Conservation (phyloP, 441 rosid genomes). For the Cnidoscolus chayamansa region DNA sequence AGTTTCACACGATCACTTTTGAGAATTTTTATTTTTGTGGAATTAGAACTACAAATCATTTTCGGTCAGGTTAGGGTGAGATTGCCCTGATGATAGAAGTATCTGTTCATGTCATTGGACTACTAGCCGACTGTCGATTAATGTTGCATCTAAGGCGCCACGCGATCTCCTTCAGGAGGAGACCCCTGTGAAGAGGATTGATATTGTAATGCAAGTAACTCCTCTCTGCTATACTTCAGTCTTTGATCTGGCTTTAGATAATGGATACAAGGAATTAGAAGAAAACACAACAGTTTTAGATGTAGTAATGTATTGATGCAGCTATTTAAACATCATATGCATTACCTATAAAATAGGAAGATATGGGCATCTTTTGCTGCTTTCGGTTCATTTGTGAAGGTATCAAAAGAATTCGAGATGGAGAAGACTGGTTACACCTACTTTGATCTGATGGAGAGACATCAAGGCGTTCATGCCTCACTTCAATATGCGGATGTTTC, state of each 20-base stretch:
- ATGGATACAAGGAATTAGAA: slow-evolving; percentile 5
- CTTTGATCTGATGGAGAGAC: slow-evolving; percentile 30
- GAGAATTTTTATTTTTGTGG: no score
- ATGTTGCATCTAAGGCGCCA: background rate
- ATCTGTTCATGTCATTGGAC: background rate
- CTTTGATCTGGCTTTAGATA: slow-evolving; percentile 66
- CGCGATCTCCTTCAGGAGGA: slow-evolving; percentile 22
- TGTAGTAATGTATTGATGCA: background rate
- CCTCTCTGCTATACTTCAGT: slow-evolving; percentile 67
- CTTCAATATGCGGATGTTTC: slow-evolving; percentile 50
- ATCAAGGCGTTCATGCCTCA: slow-evolving; percentile 48
- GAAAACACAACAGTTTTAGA: background rate
- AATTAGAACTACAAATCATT: background rate
- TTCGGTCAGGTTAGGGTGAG: background rate
- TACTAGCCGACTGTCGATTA: background rate
- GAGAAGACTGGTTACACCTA: slow-evolving; percentile 28
- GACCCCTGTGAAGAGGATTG: slow-evolving; percentile 36
- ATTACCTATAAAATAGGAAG: slow-evolving; percentile 48
- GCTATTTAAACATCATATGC: background rate
- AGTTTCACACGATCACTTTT: no score
- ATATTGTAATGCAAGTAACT: slow-evolving; percentile 50
- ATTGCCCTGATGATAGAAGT: background rate
- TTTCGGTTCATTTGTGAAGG: slow-evolving; percentile 28
- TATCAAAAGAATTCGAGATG: slow-evolving; percentile 23
- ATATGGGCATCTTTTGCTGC: slow-evolving; percentile 34